Evolutionary conservation across 805 yeast species (phyloP).

Genomic region (Hemisphaericaspora nanyangensis): DNA sequence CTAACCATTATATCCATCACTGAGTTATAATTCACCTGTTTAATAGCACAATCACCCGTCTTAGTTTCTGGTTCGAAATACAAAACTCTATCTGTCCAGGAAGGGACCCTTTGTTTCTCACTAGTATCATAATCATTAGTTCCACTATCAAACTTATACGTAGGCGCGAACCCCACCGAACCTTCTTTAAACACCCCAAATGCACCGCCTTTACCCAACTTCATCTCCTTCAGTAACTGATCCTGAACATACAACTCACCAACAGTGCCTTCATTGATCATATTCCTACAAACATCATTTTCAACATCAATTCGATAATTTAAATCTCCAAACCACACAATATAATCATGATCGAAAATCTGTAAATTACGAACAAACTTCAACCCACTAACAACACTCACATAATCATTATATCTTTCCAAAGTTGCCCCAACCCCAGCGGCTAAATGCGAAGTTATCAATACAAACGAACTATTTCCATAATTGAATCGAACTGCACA

Average conservation of each 20-base stretch:
- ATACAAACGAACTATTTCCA: constrained; percentile 76
- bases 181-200: constrained; percentile 81
- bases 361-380: constrained; percentile 70
- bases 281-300: constrained; percentile 61
- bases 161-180: constrained; percentile 79
- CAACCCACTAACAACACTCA: constrained; percentile 69
- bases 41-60: constrained; percentile 21
- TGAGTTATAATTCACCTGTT: constrained; percentile 66
- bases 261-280: constrained; percentile 46
- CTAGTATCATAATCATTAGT: constrained; percentile 79
- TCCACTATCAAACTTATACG: constrained; percentile 91
- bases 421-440: constrained; percentile 82
- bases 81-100: constrained; percentile 94
- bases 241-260: constrained; percentile 61
- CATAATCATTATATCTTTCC: constrained; percentile 84
- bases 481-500: constrained; percentile 86
- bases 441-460: constrained; percentile 88
- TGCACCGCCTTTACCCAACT: constrained; percentile 44
- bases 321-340: constrained; percentile 92
- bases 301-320: constrained; percentile 76
- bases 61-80: constrained; percentile 46
- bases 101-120: constrained; percentile 90
- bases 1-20: constrained; percentile 59
- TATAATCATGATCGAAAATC: constrained; percentile 73
- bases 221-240: constrained; percentile 74